Evolutionary conservation across 805 yeast genomes (phyloP).

Genomic region (Metschnikowia kofuensis): DNA sequence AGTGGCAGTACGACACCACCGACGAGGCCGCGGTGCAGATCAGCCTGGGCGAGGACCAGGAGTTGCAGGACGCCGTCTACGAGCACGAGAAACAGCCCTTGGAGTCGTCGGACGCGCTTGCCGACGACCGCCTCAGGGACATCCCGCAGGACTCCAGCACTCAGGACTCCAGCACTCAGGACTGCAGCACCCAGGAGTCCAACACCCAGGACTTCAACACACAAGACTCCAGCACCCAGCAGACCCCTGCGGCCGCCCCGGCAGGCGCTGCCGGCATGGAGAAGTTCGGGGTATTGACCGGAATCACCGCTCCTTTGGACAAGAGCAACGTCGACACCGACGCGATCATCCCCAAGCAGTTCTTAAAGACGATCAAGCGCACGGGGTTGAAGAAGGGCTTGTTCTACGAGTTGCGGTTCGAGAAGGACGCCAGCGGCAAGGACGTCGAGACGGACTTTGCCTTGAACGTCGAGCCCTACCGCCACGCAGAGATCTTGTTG

Average conservation of each 20-base stretch:
- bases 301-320: constrained; percentile 91
- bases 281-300: constrained; percentile 69
- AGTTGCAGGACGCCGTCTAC: constrained; percentile 65
- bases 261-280: constrained; percentile 53
- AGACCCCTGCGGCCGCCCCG: no score
- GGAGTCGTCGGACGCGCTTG: constrained; percentile 51
- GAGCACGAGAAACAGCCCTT: constrained; percentile 66
- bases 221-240: constrained; percentile 29
- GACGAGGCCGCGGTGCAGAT: constrained; percentile 60
- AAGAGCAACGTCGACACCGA: constrained; percentile 97
- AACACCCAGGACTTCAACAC: neutral
- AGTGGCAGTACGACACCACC: constrained; percentile 57
- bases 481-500: constrained; percentile 74
- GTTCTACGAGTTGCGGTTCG: constrained; percentile 86
- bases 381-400: constrained; percentile 88
- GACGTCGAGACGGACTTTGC: constrained; percentile 86
- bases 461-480: constrained; percentile 81
- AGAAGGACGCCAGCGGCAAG: constrained; percentile 60
- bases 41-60: constrained; percentile 44
- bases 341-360: constrained; percentile 98
- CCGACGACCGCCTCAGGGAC: constrained; percentile 52
- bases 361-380: constrained; percentile 94
- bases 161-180: neutral
- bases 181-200: constrained; percentile 11
- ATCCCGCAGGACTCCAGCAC: constrained; percentile 49